Percentiles rank a stretch among this genome's conserved stretches.
Conservation (phyloP, 306 rosid genomes). For the Oemleria cerasiformis region DNA sequence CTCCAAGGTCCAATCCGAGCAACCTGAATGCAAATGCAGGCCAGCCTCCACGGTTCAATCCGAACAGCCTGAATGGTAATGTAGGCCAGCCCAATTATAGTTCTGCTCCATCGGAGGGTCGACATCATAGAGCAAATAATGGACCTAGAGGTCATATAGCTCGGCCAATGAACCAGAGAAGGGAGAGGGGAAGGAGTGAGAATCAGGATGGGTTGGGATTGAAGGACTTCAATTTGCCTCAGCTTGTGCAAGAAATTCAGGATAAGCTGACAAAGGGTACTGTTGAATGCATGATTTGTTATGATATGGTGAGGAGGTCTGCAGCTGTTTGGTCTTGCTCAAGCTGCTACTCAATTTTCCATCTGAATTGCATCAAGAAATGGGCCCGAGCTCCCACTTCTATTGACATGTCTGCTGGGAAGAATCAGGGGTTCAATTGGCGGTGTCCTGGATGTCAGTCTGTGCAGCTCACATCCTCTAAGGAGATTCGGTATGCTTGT, state of each 20-base stretch:
- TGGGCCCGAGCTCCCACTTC: constrained; percentile 96
- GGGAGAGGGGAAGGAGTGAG: constrained; percentile 34
- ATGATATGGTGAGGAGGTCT: constrained; percentile 79
- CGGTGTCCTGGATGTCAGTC: constrained; percentile 98
- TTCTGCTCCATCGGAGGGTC: constrained; percentile 15
- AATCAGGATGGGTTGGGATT: constrained; percentile 34
- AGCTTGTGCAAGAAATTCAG: constrained; percentile 84
- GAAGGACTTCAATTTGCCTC: constrained; percentile 62
- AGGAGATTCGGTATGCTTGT: constrained; percentile 80
- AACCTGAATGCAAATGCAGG: not conserved
- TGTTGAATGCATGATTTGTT: constrained; percentile 93
- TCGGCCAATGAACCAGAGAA: constrained; percentile 34
- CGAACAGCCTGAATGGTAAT: constrained; percentile 2
- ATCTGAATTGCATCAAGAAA: constrained; percentile 75
- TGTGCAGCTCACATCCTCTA: constrained; percentile 63
- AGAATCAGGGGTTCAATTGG: constrained; percentile 85
- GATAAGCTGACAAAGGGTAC: constrained; percentile 71
- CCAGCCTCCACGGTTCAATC: constrained; percentile 11
- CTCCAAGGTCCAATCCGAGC: not conserved
- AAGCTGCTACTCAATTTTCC: constrained; percentile 85
- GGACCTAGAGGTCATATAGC: constrained; percentile 28
- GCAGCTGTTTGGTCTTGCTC: constrained; percentile 89
- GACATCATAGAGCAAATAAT: constrained; percentile 26
- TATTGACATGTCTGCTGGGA: constrained; percentile 61
- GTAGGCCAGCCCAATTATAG: constrained; percentile 19